Conservation (phyloP, 2,329 filamentous ascomycete species). For the Mariannaea sp. region DNA sequence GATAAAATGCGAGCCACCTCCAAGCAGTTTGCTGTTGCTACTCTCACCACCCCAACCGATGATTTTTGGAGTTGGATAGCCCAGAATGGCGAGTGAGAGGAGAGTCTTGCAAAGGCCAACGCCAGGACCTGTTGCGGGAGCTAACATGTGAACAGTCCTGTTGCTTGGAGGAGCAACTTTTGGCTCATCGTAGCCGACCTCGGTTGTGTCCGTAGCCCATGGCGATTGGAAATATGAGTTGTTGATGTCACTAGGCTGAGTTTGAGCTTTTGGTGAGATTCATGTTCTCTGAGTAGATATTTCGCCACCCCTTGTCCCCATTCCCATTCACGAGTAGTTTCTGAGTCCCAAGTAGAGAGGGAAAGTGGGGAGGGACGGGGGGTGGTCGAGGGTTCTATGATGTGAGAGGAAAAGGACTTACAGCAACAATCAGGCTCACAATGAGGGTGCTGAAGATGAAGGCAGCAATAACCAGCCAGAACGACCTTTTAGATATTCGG, state of each 20-base stretch:
- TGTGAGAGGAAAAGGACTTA: background rate
- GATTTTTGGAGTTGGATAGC: slow-evolving; percentile 38
- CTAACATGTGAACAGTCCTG: slow-evolving; percentile 33
- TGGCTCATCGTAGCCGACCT: background rate
- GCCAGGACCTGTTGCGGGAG: slow-evolving; percentile 34
- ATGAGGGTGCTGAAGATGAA: slow-evolving; percentile 21
- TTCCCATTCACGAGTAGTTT: no score
- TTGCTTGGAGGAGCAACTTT: background rate
- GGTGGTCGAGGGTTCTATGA: background rate
- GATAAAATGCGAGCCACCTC: slow-evolving; percentile 38
- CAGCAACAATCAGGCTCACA: slow-evolving; percentile 3
- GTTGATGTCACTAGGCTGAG: background rate
- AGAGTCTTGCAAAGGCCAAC: slow-evolving; percentile 41
- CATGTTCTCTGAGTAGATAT: background rate
- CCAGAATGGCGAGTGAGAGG: slow-evolving; percentile 36
- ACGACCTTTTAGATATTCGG: background rate
- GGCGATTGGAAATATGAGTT: background rate
- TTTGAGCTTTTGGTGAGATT: slow-evolving; percentile 1
- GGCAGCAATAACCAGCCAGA: background rate
- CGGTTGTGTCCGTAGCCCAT: background rate
- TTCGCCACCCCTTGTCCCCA: no score
- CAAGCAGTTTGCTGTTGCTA: slow-evolving; percentile 20
- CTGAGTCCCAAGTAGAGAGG: no score
- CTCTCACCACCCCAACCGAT: slow-evolving; percentile 36
- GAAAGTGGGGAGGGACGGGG: no score